These are phyloP conservation scores for Scedosporium dehoogii DNA, from an alignment of 2,329 filamentous ascomycete genomes.

Conservation along the genomic window DNA sequence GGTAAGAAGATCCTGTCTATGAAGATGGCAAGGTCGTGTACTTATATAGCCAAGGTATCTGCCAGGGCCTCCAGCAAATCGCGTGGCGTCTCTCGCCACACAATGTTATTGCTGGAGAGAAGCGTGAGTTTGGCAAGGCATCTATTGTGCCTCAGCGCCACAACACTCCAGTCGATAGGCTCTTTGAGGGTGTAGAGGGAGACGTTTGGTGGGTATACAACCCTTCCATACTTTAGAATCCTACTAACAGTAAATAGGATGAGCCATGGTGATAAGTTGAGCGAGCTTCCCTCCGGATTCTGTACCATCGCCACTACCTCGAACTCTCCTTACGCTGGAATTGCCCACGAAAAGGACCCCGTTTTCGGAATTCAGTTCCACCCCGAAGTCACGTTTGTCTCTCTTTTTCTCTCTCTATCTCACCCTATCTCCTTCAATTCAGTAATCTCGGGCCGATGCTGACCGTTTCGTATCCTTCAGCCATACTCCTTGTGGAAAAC, in stretches of 20 bases:
- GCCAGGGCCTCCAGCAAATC: constrained; percentile 54
- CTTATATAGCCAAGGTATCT: constrained; percentile 30
- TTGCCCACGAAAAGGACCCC: constrained; percentile 59
- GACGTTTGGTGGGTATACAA: constrained; percentile 1
- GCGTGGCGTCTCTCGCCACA: constrained; percentile 54
- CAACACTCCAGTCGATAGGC: constrained; percentile 56
- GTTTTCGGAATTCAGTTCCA: constrained; percentile 82
- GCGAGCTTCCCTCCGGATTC: constrained; percentile 62
- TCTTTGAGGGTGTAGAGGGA: constrained; percentile 69
- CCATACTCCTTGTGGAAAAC: constrained; percentile 58
- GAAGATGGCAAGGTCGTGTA: constrained; percentile 7
- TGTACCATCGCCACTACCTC: constrained; percentile 61
- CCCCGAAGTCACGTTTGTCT: constrained; percentile 54
- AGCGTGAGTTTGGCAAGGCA: constrained; percentile 58
- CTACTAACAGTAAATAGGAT: constrained; percentile 48
- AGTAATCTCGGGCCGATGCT: too few relatives aligned
- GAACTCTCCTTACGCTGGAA: constrained; percentile 73
- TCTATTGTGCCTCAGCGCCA: constrained; percentile 51
- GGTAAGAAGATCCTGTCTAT: constrained; percentile 16
- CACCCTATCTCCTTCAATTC: too few relatives aligned
- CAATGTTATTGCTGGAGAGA: constrained; percentile 38
- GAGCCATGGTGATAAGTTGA: constrained; percentile 83
- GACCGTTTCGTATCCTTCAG: constrained; percentile 13
- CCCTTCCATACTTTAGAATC: background rate
- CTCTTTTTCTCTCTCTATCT: background rate